Evolutionary conservation across 2,329 filamentous ascomycete genomes (phyloP).

Genomic region (Fusarium brevicatenulatum): DNA sequence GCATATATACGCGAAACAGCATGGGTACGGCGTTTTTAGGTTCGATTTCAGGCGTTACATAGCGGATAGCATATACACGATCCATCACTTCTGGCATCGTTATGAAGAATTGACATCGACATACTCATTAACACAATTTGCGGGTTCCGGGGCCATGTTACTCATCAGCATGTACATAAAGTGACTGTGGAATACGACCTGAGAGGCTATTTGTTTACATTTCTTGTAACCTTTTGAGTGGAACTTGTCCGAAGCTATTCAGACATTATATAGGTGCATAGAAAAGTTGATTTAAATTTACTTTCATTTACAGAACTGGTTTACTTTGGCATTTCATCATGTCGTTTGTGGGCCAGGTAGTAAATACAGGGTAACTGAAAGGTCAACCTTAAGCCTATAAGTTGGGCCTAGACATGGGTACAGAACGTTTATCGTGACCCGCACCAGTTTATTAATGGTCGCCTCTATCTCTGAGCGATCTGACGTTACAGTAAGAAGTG

Average conservation of each 20-base stretch:
- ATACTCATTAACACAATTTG: conserved; percentile 2
- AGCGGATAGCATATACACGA: conserved; percentile 6
- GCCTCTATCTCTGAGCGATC: neutral
- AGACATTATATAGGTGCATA: neutral
- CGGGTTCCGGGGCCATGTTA: neutral
- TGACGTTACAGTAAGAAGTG: neutral
- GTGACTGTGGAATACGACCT: neutral
- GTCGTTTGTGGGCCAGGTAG: neutral
- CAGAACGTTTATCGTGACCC: neutral
- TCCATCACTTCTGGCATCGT: neutral
- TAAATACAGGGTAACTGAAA: neutral
- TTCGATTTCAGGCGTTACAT: conserved; percentile 23
- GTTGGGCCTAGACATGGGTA: neutral
- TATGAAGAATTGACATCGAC: neutral
- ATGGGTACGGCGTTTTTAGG: conserved; percentile 11
- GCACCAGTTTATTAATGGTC: neutral
- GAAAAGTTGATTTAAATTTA: neutral
- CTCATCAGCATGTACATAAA: neutral
- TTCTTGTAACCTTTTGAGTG: neutral
- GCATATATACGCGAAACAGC: neutral
- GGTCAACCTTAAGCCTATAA: neutral
- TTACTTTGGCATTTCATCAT: neutral
- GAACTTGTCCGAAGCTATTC: neutral
- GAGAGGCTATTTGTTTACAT: neutral
- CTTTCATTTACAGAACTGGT: neutral